Evolutionary conservation across 495 filamentous ascomycete genomes (phyloP), one percentile per base, ranked within the genome.

Genomic region (Aspergillus ostianus): DNA sequence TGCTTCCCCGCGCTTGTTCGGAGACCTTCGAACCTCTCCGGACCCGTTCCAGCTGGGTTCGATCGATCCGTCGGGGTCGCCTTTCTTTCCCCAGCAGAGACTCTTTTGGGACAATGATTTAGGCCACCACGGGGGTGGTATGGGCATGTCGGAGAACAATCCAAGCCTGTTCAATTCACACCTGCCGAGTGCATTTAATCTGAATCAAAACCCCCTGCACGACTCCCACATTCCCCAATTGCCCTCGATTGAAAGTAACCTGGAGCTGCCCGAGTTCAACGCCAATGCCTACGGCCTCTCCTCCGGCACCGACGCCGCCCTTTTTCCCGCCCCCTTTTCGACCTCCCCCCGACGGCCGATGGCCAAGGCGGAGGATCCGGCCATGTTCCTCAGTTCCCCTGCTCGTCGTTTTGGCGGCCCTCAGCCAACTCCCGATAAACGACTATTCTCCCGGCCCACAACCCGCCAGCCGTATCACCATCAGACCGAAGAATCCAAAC

Each of bases 21-120:
- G 78, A 2, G 80, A 79, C 56, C 67, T 85, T 15, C 84, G 84
- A 59, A 83, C 85, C 46, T 85, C 86, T 1, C 84, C 86, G 1
- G 87, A 90, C 53, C 71, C 86, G 29, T 91, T 92, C 64, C 82
- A 84, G 27, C 87, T 91, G 62, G 83, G 83, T 12, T 81, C 88
- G 58, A 83, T 89, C 3, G 88, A 89, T 30, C 85, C 91, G 0
- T 84, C 87, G 44, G 80, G 85, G 6, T 89, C 86, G 20, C 85
- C 88, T 9, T 81, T 82, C 53, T 87, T 87, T 57, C 81, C 81
- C 7, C 84, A 87, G 61, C 80, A 86, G 46, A 83, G 85, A 55
- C 70, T 87, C 26, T 92, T 92, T 67, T 94, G 90, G 90, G 91
- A 93, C 59, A 77, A 87, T 15, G 81, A 85, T 51, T 64, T 77